Evolutionary conservation across 225 moss, liverwort and hornwort species (phyloP).

Genomic region (Asterella californica): DNA sequence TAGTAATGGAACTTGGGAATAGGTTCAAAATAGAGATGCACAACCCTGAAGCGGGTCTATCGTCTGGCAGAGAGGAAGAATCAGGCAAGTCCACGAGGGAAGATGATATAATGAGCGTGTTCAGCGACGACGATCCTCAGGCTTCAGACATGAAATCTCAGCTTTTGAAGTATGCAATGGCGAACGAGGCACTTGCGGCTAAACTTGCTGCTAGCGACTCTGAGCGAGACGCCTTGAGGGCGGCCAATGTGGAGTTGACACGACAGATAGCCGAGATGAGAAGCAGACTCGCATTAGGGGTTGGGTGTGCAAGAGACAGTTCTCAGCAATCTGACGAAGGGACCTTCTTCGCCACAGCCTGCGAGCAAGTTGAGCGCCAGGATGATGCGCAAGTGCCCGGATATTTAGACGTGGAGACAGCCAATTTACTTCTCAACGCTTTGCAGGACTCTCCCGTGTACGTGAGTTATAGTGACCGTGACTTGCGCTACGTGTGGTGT

Average conservation of each 20-base stretch:
- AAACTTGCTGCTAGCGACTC: conserved; percentile 16
- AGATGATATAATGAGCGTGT: background rate
- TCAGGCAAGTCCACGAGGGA: background rate
- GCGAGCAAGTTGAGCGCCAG: conserved; percentile 8
- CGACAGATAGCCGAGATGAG: background rate
- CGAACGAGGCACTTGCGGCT: background rate
- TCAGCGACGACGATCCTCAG: background rate
- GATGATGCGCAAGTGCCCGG: conserved; percentile 2
- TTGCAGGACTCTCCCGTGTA: conserved; percentile 30
- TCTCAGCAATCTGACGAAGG: background rate
- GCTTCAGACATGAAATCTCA: conserved; percentile 5
- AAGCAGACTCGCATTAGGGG: background rate
- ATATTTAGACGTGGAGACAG: conserved; percentile 7
- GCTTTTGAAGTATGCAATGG: conserved; percentile 8
- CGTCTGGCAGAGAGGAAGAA: background rate
- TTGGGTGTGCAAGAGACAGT: background rate
- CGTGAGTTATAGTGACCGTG: conserved; percentile 23
- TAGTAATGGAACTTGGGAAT: background rate
- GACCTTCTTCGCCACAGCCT: conserved; percentile 6
- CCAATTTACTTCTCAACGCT: conserved; percentile 15
- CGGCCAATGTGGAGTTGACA: conserved; percentile 9
- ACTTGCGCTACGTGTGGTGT: conserved; percentile 30
- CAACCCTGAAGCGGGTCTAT: background rate
- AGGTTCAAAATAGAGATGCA: background rate
- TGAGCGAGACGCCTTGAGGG: conserved; percentile 8